Base-by-base conservation (phyloP, 257 asterid genomes). In the Penstemon newberryi region DNA sequence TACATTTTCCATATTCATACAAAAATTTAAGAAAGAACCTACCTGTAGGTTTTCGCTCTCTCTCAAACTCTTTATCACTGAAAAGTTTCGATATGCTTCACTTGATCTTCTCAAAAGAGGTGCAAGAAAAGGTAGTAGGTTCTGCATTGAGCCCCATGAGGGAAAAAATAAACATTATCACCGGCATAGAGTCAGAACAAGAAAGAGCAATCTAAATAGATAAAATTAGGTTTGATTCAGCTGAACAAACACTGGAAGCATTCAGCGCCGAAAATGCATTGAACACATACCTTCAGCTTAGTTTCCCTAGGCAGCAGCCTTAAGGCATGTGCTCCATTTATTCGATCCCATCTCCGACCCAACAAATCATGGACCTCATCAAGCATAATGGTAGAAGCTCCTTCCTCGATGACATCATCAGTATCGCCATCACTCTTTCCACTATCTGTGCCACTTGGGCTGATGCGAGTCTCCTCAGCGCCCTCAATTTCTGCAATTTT, bases 31-130 rank as follows among this genome's bases (percentile, higher is more conserved):
- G 25, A 63, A 37, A 46, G 51, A 70, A 73, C 71, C 63, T 84
- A 91, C 99, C 96, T 91, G 95, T 58, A 94, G 83, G 80, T 86
- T 89, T 78, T 94, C 99, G 72, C 96, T 81, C 82, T 89, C 95
- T 76, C 96, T 83, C 82, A 94, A 86, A 70, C 92, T 87, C 89
- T 83, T 94, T 76, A 94, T 78, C 77, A 94, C 93, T 8, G 96
- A 87, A 60, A 77, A 81, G 83, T 91, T 94, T 52, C 96, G 86
- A 75, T 82, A 63, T n/a, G 90, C 91, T 85, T 94, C 99, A 19
- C 96, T 89, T 55, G 98, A 87, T 85, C 87, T 94, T 68, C 89
- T 85, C 80, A 91, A 76, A 70, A 94, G 96, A 38, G 99, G 99
- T 64, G 95, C 89, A 65, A 94, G 95, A 80, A 94, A 91, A 33